These are phyloP conservation scores for Pythium diclinum DNA, from an alignment of 352 stramenopile genomes.

Conservation along the genomic window DNA sequence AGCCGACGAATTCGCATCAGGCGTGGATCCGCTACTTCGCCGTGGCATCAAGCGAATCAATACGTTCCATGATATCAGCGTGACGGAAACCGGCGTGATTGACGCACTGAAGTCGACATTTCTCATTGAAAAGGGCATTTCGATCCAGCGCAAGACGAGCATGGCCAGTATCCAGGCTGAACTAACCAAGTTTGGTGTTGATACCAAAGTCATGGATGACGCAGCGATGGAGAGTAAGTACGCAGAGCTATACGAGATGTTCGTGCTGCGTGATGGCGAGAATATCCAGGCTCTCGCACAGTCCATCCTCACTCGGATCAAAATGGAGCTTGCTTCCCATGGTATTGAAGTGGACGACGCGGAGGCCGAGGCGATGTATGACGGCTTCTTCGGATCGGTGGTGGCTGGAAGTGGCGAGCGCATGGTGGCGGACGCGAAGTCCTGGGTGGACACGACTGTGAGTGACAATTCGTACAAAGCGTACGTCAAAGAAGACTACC, in stretches of 20 bases:
- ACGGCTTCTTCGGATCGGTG: constrained; percentile 58
- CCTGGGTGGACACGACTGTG: constrained; percentile 57
- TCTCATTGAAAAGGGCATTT: constrained; percentile 71
- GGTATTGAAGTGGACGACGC: constrained; percentile 57
- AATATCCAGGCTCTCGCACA: constrained; percentile 56
- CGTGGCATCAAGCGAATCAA: constrained; percentile 29
- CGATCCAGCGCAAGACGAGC: constrained; percentile 46
- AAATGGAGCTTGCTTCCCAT: constrained; percentile 51
- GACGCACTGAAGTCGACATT: constrained; percentile 59
- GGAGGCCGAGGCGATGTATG: constrained; percentile 57
- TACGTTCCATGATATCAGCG: constrained; percentile 56
- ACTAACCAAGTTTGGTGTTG: constrained; percentile 57
- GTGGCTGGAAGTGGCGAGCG: constrained; percentile 46
- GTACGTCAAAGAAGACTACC: constrained; percentile 69
- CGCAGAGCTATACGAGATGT: constrained; percentile 51
- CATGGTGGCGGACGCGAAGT: constrained; percentile 65
- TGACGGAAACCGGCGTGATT: constrained; percentile 46
- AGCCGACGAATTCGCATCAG: not conserved
- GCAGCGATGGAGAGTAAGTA: constrained; percentile 41
- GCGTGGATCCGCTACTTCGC: not conserved
- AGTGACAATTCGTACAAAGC: constrained; percentile 32
- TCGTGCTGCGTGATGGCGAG: constrained; percentile 68
- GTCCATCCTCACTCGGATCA: constrained; percentile 63
- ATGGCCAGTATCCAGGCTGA: constrained; percentile 38
- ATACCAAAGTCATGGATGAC: constrained; percentile 16